Base-by-base conservation (phyloP, 345 rosid genomes). In the Eucalyptus leucophloia region DNA sequence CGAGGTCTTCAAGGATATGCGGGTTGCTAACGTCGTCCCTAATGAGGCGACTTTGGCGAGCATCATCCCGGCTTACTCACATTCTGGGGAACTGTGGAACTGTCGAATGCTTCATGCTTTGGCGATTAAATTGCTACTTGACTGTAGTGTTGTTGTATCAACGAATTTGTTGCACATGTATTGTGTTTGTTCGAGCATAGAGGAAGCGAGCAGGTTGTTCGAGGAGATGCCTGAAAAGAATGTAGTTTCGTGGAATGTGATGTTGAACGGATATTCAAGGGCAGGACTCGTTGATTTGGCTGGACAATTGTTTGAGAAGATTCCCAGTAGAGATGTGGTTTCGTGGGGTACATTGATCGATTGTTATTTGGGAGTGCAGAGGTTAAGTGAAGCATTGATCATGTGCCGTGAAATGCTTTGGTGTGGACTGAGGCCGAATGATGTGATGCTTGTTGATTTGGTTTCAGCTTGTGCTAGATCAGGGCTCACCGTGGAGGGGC, bases 261-360 rank as follows among this genome's bases (percentile, higher is more conserved):
- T 97, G 97, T 91, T 97, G 90, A 97, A 97, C 83, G 99, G 98
- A 56, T 96, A 95, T 89, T 91, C 97, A 1, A 97, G 96, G 92
- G 96, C 94, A 19, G 99, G 99, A 88, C 80, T 91, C 4, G 47
- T 95, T n/a, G 91, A 94, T 87, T 90, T 90, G 81, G 97, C 96
- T 26, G 89, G 91, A 89, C 93, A 94, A 56, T 32, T 96, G 94
- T 97, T 97, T 81, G 92, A 93, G 91, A 92, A 89, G 91, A 93
- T 96, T 40, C 96, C 94, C 10, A 72, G 72, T 86, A 95, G 93
- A 89, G 99, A 97, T 94, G 92, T 95, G 49, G 95, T 97, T 87
- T 96, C 98, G 0, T 97, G 97, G 99, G 95, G 97, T 28, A 96
- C 97, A 1, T 91, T 97, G 91, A 89, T 97, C 51, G 94, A 95